A percentile compares a stretch with the other conserved stretches of the same genome.
Evolutionary conservation across 371 early-diverging fungal genomes (phyloP).

Genomic region (Zopfochytrium polystomum): DNA sequence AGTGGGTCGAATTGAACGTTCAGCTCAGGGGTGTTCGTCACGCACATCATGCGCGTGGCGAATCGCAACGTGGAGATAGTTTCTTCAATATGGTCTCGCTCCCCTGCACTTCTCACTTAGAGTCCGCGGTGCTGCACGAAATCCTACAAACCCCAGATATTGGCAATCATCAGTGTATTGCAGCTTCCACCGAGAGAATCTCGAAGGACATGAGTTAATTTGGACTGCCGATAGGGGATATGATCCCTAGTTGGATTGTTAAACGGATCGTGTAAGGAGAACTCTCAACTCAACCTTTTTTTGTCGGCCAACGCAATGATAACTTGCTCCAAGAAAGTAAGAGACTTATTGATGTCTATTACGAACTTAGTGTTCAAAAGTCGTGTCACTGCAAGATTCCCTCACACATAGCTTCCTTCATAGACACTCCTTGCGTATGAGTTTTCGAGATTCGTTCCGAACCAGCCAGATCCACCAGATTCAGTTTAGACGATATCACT

Average conservation of each 20-base stretch:
- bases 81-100: constrained; percentile 55
- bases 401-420: constrained; percentile 63
- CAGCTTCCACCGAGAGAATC: constrained; percentile 67
- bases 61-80: constrained; percentile 64
- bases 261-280: constrained; percentile 10
- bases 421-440: constrained; percentile 45
- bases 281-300: constrained; percentile 27
- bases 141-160: constrained; percentile 52
- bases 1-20: constrained; percentile 56
- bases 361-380: neutral
- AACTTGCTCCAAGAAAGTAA: constrained; percentile 66
- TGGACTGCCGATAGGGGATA: constrained; percentile 66
- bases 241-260: too few relatives aligned
- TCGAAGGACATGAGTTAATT: constrained; percentile 63
- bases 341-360: constrained; percentile 63
- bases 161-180: constrained; percentile 65
- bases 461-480: constrained; percentile 70
- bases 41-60: constrained; percentile 60
- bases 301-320: constrained; percentile 61
- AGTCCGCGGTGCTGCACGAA: constrained; percentile 1
- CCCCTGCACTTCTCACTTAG: constrained; percentile 23
- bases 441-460: constrained; percentile 63
- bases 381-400: neutral
- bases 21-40: constrained; percentile 45
- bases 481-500: constrained; percentile 55